Percentiles rank a stretch among this genome's conserved stretches.
Conservation (phyloP, 371 early-diverging fungal genomes). For the Haplosporangium sp. region DNA sequence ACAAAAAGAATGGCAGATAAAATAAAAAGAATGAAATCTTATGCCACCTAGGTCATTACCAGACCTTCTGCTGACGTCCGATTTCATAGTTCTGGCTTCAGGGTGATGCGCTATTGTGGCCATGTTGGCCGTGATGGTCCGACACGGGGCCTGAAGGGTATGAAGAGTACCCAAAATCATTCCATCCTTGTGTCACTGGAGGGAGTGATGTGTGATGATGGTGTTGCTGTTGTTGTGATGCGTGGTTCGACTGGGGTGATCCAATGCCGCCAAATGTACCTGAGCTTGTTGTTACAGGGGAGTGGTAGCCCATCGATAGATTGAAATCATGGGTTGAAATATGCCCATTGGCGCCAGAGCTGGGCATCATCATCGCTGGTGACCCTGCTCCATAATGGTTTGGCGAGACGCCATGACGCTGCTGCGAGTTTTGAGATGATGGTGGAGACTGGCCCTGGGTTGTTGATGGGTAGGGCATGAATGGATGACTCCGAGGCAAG, state of each 20-base stretch:
- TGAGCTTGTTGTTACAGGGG: conserved; percentile 35
- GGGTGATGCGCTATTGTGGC: conserved; percentile 43
- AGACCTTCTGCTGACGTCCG: too few species aligned
- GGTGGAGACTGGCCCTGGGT: conserved; percentile 43
- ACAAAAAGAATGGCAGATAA: too few species aligned
- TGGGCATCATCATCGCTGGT: conserved; percentile 50
- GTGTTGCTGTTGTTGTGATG: conserved; percentile 23
- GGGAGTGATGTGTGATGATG: conserved; percentile 36
- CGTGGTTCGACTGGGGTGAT: conserved; percentile 34
- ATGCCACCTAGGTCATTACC: too few species aligned
- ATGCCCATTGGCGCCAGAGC: conserved; percentile 35
- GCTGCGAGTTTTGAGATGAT: conserved; percentile 27
- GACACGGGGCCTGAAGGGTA: conserved; percentile 36
- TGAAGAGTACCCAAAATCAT: conserved; percentile 28
- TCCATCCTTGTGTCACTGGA: conserved; percentile 45
- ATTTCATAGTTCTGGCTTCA: conserved; percentile 3
- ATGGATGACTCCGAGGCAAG: conserved; percentile 26
- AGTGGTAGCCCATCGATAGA: conserved; percentile 46
- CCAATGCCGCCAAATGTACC: conserved; percentile 26
- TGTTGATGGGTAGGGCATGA: conserved; percentile 33
- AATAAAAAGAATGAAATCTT: too few species aligned
- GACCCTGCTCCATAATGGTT: conserved; percentile 40
- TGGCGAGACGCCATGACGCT: conserved; percentile 41
- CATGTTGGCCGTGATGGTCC: conserved; percentile 43
- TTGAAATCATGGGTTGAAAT: conserved; percentile 36